Evolutionary conservation across 2,329 filamentous ascomycete species (phyloP).

Genomic region (Stemphylium vesicarium): DNA sequence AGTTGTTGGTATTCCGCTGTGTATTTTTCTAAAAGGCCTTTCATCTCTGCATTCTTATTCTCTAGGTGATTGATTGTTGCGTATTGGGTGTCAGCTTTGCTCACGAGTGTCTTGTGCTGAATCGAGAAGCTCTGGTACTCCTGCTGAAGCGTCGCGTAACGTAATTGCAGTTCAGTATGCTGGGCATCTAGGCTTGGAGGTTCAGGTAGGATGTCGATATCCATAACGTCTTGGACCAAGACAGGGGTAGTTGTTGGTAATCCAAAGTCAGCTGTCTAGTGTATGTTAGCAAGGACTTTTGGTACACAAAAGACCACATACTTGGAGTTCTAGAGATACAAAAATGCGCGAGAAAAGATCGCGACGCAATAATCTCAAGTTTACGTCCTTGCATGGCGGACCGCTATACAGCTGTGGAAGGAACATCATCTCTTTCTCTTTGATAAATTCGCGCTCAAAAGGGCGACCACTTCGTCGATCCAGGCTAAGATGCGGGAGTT

Average conservation of each 20-base stretch:
- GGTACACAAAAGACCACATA: slow-evolving; percentile 3
- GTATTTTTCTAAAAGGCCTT: slow-evolving; percentile 9
- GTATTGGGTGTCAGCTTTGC: slow-evolving; percentile 5
- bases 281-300: slow-evolving; percentile 5
- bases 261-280: slow-evolving; percentile 9
- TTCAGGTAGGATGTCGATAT: slow-evolving; percentile 1
- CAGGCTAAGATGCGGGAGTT: not conserved
- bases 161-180: slow-evolving; percentile 8
- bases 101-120: slow-evolving; percentile 4
- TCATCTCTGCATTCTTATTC: slow-evolving; percentile 10
- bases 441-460: not conserved
- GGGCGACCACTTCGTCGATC: not conserved
- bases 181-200: slow-evolving; percentile 4
- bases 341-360: slow-evolving; percentile 1
- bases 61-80: slow-evolving; percentile 4
- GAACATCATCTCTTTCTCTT: not conserved
- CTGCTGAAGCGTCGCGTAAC: slow-evolving; percentile 7
- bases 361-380: not conserved
- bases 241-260: slow-evolving; percentile 3
- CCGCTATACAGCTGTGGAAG: not conserved
- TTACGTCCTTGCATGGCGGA: not conserved
- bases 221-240: slow-evolving; percentile 5
- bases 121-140: not conserved
- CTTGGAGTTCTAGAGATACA: slow-evolving; percentile 5
- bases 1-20: too few species aligned